Percentiles rank a stretch among this genome's conserved stretches.
Conservation (phyloP, 805 yeast genomes). For the Brettanomyces custersianus region DNA sequence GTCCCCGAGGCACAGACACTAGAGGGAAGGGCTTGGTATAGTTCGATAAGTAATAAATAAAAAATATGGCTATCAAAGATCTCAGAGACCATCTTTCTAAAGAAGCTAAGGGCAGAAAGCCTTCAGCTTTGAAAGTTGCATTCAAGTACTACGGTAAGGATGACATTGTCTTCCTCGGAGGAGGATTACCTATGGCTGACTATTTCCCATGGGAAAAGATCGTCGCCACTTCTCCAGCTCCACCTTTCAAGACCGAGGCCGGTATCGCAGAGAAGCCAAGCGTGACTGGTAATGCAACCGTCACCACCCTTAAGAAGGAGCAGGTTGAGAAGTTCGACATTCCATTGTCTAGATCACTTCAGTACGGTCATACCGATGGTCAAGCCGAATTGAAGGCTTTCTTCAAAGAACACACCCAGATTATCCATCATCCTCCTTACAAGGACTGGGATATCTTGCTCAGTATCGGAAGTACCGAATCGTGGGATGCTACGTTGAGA, state of each 20-base stretch:
- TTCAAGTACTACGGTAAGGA: slow-evolving; percentile 71
- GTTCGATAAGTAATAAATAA: background rate
- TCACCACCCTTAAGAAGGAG: slow-evolving; percentile 29
- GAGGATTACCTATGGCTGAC: slow-evolving; percentile 87
- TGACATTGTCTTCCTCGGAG: slow-evolving; percentile 80
- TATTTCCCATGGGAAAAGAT: slow-evolving; percentile 88
- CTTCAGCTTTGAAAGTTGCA: slow-evolving; percentile 77
- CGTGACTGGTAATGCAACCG: slow-evolving; percentile 28
- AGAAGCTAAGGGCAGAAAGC: slow-evolving; percentile 68
- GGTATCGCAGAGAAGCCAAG: slow-evolving; percentile 65
- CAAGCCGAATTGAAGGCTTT: slow-evolving; percentile 61
- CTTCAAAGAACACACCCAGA: slow-evolving; percentile 65
- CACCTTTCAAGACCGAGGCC: slow-evolving; percentile 52
- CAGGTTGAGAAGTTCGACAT: slow-evolving; percentile 45
- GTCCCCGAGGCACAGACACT: too few relatives aligned
- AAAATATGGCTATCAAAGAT: slow-evolving; percentile 28
- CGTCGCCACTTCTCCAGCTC: slow-evolving; percentile 60
- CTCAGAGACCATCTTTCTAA: slow-evolving; percentile 64
- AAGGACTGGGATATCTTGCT: slow-evolving; percentile 67
- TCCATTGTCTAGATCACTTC: slow-evolving; percentile 78
- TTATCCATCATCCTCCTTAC: slow-evolving; percentile 43
- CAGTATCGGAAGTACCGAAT: slow-evolving; percentile 83
- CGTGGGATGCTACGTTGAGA: slow-evolving; percentile 79
- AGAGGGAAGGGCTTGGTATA: too few relatives aligned
- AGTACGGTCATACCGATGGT: slow-evolving; percentile 84